A percentile compares a stretch with the other conserved stretches of the same genome.
Evolutionary conservation across 2,329 filamentous ascomycete genomes (phyloP).

Genomic region (Emmonsiellopsis sp.): DNA sequence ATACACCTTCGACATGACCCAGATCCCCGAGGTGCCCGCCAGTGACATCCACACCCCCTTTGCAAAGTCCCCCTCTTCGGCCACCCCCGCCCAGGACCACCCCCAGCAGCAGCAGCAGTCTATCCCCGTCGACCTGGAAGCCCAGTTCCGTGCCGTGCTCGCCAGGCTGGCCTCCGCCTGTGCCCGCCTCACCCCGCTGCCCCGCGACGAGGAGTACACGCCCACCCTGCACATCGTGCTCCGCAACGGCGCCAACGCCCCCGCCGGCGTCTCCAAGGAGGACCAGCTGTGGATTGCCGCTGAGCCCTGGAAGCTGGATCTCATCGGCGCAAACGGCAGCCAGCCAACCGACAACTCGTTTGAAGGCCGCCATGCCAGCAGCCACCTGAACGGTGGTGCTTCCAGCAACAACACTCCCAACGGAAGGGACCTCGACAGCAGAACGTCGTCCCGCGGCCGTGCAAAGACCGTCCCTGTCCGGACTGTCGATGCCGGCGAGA

Average conservation of each 20-base stretch:
- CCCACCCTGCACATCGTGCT: constrained; percentile 43
- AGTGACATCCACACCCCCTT: constrained; percentile 45
- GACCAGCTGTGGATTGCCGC: constrained; percentile 55
- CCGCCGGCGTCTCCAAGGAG: constrained; percentile 37
- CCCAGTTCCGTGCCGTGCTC: constrained; percentile 41
- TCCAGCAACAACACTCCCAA: constrained; percentile 1
- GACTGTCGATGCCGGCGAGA: constrained; percentile 55
- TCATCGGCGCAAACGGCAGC: constrained; percentile 20
- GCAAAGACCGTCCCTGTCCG: constrained; percentile 53
- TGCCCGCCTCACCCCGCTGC: constrained; percentile 33
- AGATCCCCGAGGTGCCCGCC: constrained; percentile 43
- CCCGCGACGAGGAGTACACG: constrained; percentile 39
- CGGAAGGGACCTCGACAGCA: constrained; percentile 12
- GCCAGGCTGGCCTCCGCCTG: constrained; percentile 36
- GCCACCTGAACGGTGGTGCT: constrained; percentile 21
- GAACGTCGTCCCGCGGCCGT: constrained; percentile 35
- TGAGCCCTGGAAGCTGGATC: constrained; percentile 39
- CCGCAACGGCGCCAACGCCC: constrained; percentile 37
- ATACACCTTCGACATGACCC: constrained; percentile 52
- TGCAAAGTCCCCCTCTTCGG: constrained; percentile 23
- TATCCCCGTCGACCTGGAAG: constrained; percentile 34
- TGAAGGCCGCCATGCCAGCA: constrained; percentile 14
- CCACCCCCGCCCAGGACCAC: not conserved
- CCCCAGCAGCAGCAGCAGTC: constrained; percentile 7
- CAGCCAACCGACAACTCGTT: not conserved